phyloP scores from a whole-genome alignment of 1,284 basidiomycete genomes.

The Tetrapyrgos nigripes region DNA sequence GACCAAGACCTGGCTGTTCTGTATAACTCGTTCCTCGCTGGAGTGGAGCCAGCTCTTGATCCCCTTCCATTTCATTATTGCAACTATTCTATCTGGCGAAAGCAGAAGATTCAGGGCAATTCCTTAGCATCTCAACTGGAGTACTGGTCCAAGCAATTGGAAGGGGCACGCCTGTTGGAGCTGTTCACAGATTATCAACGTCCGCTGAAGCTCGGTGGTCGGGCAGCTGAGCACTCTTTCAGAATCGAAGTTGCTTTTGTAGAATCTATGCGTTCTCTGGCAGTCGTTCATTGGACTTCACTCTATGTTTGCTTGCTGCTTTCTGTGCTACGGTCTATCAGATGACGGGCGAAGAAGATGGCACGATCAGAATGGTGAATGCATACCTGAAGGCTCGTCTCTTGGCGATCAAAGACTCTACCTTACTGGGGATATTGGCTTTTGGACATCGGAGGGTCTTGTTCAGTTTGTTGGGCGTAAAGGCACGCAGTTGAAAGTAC shows the following conservation, averaged over 20 bases:
- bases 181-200: neutral
- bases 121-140: neutral
- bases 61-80: neutral
- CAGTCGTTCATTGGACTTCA: neutral
- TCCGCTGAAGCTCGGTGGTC: neutral
- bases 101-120: neutral
- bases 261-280: neutral
- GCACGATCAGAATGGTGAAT: neutral
- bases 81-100: neutral
- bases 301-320: neutral
- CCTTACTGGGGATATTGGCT: conserved; percentile 1
- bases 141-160: neutral
- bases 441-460: conserved; percentile 19
- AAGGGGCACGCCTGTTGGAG: neutral
- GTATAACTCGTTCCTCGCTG: neutral
- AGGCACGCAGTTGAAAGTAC: conserved; percentile 9
- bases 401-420: neutral
- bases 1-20: neutral
- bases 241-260: neutral
- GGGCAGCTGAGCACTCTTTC: neutral
- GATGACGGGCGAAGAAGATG: neutral
- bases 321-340: neutral
- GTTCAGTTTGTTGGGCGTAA: conserved; percentile 7
- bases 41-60: neutral
- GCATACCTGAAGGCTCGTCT: neutral